These are phyloP conservation scores for Allodekkera sacchari DNA, from an alignment of 805 yeast species.

Conservation along the genomic window DNA sequence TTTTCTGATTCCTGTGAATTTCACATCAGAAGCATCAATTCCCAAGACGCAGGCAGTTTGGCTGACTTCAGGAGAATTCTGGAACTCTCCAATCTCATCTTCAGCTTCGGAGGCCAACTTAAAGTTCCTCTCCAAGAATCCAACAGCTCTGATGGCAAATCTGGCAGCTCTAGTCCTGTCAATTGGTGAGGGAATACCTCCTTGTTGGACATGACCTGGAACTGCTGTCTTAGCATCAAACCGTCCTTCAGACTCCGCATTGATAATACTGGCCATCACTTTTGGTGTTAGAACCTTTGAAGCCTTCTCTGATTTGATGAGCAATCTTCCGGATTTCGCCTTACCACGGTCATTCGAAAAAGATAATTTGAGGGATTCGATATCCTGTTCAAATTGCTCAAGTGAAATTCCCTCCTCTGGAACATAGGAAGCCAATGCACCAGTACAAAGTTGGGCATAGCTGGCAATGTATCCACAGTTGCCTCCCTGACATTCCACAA, in stretches of 20 bases:
- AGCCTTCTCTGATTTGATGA: conserved; percentile 78
- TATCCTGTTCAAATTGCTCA: conserved; percentile 65
- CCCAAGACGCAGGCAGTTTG: conserved; percentile 79
- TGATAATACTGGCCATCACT: conserved; percentile 74
- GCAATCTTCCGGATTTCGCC: conserved; percentile 74
- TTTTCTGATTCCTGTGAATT: conserved; percentile 62
- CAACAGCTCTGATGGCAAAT: conserved; percentile 60
- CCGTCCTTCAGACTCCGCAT: conserved; percentile 55
- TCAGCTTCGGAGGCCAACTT: conserved; percentile 12
- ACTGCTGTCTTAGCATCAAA: conserved; percentile 92
- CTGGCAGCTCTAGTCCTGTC: conserved; percentile 72
- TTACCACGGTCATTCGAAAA: conserved; percentile 72
- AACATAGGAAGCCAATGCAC: conserved; percentile 84
- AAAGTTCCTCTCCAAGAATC: conserved; percentile 47
- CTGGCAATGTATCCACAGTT: conserved; percentile 92
- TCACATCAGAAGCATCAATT: conserved; percentile 66
- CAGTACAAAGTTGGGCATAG: conserved; percentile 73
- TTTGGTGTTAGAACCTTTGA: conserved; percentile 77
- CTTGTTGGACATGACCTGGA: conserved; percentile 97
- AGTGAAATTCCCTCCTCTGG: conserved; percentile 79
- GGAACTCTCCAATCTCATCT: conserved; percentile 24
- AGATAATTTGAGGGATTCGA: conserved; percentile 56
- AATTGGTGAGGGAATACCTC: conserved; percentile 67
- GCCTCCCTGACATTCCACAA: conserved; percentile 98
- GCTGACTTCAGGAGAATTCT: conserved; percentile 19